Evolutionary conservation across 768 basidiomycete genomes (phyloP).

Genomic region (Lactarius quietus): DNA sequence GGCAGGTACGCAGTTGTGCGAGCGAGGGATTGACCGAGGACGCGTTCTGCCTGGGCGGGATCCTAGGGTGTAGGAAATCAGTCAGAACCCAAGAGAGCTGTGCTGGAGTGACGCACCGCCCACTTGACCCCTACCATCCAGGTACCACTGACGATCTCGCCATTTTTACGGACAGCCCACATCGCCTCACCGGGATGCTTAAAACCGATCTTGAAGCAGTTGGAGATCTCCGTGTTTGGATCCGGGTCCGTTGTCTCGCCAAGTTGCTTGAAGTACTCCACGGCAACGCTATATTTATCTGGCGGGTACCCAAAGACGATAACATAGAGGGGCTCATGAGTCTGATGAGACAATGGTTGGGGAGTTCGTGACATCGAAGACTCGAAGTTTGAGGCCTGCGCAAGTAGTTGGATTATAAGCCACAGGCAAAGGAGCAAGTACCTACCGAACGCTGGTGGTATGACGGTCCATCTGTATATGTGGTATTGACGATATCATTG

Average conservation of each 20-base stretch:
- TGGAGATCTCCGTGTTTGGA: slow-evolving; percentile 61
- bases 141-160: slow-evolving; percentile 67
- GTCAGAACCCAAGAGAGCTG: slow-evolving; percentile 4
- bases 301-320: slow-evolving; percentile 88
- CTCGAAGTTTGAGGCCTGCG: slow-evolving; percentile 42
- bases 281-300: slow-evolving; percentile 67
- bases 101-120: slow-evolving; percentile 56
- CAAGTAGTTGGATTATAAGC: background rate
- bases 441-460: slow-evolving; percentile 47
- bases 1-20: slow-evolving; percentile 22
- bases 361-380: slow-evolving; percentile 30
- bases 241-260: slow-evolving; percentile 69
- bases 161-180: slow-evolving; percentile 77
- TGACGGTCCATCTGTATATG: slow-evolving; percentile 40
- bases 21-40: slow-evolving; percentile 40
- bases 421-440: slow-evolving; percentile 7
- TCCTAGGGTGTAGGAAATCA: slow-evolving; percentile 42
- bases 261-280: slow-evolving; percentile 71
- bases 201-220: slow-evolving; percentile 82
- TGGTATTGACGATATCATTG: slow-evolving; percentile 67
- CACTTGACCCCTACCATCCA: slow-evolving; percentile 88
- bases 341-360: slow-evolving; percentile 24
- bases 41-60: slow-evolving; percentile 50
- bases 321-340: slow-evolving; percentile 52
- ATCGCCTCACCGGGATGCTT: slow-evolving; percentile 66